phyloP scores from a whole-genome alignment of 257 asterid species.

The Prunella vulgaris region DNA sequence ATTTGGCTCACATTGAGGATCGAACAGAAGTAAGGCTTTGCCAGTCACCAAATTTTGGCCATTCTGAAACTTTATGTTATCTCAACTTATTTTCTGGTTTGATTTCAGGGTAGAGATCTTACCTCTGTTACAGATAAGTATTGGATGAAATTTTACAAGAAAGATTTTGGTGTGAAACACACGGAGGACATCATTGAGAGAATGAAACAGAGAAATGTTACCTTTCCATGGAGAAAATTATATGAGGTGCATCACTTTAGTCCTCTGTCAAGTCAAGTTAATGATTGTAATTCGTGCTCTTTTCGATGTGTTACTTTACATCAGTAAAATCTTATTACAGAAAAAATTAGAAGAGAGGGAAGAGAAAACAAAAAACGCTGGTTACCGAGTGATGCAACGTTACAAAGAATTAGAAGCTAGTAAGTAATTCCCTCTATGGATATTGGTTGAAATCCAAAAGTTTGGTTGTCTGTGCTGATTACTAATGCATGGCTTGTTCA shows the following conservation, averaged over 20 bases:
- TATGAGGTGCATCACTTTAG: constrained; percentile 46
- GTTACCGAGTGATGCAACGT: constrained; percentile 48
- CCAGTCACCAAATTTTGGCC: neutral
- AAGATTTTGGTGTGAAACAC: constrained; percentile 52
- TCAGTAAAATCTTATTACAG: constrained; percentile 33
- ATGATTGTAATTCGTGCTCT: neutral
- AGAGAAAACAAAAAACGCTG: constrained; percentile 43
- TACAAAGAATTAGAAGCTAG: constrained; percentile 62
- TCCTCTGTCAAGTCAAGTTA: constrained; percentile 1
- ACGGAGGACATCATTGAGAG: constrained; percentile 38
- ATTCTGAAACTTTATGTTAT: neutral
- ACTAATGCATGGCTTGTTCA: neutral
- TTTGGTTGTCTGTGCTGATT: neutral
- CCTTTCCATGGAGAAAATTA: constrained; percentile 58
- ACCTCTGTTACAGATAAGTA: constrained; percentile 64
- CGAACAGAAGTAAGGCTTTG: constrained; percentile 50
- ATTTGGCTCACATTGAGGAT: constrained; percentile 67
- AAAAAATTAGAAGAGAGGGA: constrained; percentile 60
- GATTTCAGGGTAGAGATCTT: constrained; percentile 76
- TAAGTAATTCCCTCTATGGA: constrained; percentile 35
- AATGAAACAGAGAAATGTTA: constrained; percentile 41
- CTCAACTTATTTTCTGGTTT: constrained; percentile 4
- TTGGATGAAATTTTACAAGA: constrained; percentile 67
- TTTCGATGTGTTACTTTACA: constrained; percentile 15
- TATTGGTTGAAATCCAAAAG: neutral